phyloP scores from a whole-genome alignment of 352 stramenopile species.

The Globisporangium alternatum region DNA sequence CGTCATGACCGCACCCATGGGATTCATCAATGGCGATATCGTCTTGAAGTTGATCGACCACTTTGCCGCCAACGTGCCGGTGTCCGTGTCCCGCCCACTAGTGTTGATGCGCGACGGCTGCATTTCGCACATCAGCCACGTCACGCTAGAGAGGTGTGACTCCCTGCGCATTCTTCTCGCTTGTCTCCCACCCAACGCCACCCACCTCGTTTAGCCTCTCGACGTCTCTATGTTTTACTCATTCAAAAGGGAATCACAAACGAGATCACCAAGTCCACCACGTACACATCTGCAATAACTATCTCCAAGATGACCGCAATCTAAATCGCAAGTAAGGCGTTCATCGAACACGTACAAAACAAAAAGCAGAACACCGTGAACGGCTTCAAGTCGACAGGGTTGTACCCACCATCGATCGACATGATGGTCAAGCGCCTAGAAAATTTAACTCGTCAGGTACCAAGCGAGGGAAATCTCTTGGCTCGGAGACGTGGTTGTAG shows the following conservation, averaged over 20 bases:
- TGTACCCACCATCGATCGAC: constrained; percentile 12
- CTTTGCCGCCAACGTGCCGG: background rate
- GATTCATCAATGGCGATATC: constrained; percentile 1
- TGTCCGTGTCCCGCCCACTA: background rate
- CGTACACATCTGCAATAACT: background rate
- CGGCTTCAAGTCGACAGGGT: constrained; percentile 7
- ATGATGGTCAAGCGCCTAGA: constrained; percentile 10
- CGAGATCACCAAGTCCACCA: constrained; percentile 3
- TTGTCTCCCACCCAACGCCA: constrained; percentile 6
- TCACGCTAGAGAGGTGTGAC: background rate
- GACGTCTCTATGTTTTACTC: constrained; percentile 7
- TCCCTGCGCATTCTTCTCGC: background rate
- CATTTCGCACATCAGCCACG: background rate
- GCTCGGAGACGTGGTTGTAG: constrained; percentile 13
- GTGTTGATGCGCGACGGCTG: constrained; percentile 1
- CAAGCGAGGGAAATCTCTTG: constrained; percentile 5
- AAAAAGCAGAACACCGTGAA: constrained; percentile 11
- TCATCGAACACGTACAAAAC: constrained; percentile 9
- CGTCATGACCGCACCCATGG: background rate
- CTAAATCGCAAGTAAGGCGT: constrained; percentile 8
- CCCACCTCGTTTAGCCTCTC: constrained; percentile 8
- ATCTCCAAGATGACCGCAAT: constrained; percentile 1
- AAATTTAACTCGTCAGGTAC: constrained; percentile 7
- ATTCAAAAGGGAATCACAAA: constrained; percentile 10
- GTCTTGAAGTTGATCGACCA: constrained; percentile 8